Base-by-base conservation (phyloP, 2,329 filamentous ascomycete species). In the Sclerotinia sclerotiorum region DNA sequence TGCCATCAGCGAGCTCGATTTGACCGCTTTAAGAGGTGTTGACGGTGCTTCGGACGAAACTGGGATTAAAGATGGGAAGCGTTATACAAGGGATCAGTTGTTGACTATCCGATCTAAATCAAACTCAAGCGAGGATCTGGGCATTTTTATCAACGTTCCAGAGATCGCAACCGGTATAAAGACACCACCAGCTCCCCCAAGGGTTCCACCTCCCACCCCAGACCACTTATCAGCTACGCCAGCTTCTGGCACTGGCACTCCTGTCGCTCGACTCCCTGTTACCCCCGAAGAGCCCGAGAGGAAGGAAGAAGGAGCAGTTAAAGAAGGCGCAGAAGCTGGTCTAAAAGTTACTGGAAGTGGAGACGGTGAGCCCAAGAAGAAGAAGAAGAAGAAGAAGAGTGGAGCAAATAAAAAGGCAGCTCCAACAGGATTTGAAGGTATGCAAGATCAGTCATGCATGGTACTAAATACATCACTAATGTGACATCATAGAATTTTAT, bases 371-470 rank as follows among this genome's bases (percentile, higher is more conserved):
- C 65, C 57, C 39, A 63, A 68, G 79, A 72, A 81, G 79, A 82
- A 81, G 73, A 83, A 80, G 73, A 83, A 80, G 74, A 83, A 80
- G 68, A 81, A 77, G 63, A 74, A 73, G 21, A 77, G 76, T 44
- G 71, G 72, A n/a, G 79, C 78, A 69, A 78, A 71, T 32, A 76
- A 72, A 63, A 73, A 73, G 55, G 54, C 72, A 46, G 51, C 61
- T 24, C n/a, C 74, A 80, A 90, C 87, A 7, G 91, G 91, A 0
- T 94, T 93, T 69, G 91, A 94, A 79, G 86, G 87, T 85, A 51
- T 21, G 42, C 52, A 58, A 56, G 42, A 46, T 24, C 54, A 5
- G 29, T 58, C 10, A 27, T 19, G 35, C 35, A 27, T 48, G 29
- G 17, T 19, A 29, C 1, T 10, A 21, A 42, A 51, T 7, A 54